A percentile compares a stretch with the other conserved stretches of the same genome.
These are phyloP conservation scores for Globisporangium takayamanum DNA, from an alignment of 352 stramenopile genomes.

Conservation along the genomic window DNA sequence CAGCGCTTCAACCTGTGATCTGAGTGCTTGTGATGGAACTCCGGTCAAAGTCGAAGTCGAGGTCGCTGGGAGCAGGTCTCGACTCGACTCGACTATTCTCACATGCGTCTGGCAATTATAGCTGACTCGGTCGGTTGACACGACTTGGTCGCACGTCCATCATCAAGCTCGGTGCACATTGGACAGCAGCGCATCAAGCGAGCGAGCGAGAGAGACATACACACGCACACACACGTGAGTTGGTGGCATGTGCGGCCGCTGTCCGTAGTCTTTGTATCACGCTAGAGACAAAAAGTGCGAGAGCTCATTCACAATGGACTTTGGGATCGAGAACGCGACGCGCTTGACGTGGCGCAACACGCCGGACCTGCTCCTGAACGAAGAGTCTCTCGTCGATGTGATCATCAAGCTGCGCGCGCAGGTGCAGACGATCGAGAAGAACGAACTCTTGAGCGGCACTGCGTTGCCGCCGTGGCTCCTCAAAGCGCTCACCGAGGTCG, in stretches of 20 bases:
- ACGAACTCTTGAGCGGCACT: slow-evolving; percentile 67
- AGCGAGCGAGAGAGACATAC: too few relatives aligned
- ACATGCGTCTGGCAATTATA: too few relatives aligned
- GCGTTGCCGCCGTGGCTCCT: slow-evolving; percentile 64
- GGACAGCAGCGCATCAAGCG: too few relatives aligned
- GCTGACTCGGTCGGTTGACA: too few relatives aligned
- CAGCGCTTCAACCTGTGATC: too few relatives aligned
- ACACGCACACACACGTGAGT: not conserved
- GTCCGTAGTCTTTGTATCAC: not conserved
- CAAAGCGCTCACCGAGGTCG: slow-evolving; percentile 69
- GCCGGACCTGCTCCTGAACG: slow-evolving; percentile 72
- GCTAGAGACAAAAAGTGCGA: too few relatives aligned
- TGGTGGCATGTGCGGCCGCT: not conserved
- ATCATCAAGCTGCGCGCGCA: slow-evolving; percentile 61
- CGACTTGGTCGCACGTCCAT: too few relatives aligned
- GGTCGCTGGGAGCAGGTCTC: too few relatives aligned
- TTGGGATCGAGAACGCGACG: slow-evolving; percentile 33
- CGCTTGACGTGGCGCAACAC: slow-evolving; percentile 55
- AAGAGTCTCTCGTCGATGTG: slow-evolving; percentile 70
- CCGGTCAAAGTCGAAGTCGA: too few relatives aligned
- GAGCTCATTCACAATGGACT: slow-evolving; percentile 19
- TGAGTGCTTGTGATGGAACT: too few relatives aligned
- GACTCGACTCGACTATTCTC: too few relatives aligned
- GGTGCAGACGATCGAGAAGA: slow-evolving; percentile 65
- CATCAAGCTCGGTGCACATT: too few relatives aligned